These are phyloP conservation scores for Fusarium domesticum DNA, from an alignment of 2,329 filamentous ascomycete genomes.

Conservation along the genomic window DNA sequence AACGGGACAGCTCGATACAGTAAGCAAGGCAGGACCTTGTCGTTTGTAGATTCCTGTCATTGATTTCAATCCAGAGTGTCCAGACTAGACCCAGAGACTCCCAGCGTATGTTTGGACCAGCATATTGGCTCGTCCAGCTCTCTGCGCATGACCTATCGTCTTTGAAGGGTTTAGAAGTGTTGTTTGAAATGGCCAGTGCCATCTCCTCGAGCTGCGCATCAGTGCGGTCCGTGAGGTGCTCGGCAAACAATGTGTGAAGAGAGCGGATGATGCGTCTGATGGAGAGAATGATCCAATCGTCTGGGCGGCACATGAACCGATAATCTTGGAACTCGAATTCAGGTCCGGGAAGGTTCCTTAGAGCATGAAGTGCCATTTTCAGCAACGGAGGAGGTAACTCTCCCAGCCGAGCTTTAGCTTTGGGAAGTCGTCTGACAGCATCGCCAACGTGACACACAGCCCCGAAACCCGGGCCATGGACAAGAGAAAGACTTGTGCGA, in stretches of 20 bases:
- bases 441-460: not conserved
- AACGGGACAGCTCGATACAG: constrained; percentile 33
- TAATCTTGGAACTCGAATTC: constrained; percentile 13
- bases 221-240: constrained; percentile 22
- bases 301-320: constrained; percentile 5
- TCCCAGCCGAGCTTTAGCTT: constrained; percentile 7
- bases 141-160: constrained; percentile 35
- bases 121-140: constrained; percentile 40
- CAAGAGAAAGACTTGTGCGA: constrained; percentile 36
- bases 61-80: constrained; percentile 16
- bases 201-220: constrained; percentile 36
- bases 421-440: not conserved
- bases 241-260: constrained; percentile 33
- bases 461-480: constrained; percentile 19
- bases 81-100: constrained; percentile 43
- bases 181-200: constrained; percentile 36
- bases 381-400: constrained; percentile 14
- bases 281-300: constrained; percentile 35
- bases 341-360: constrained; percentile 8
- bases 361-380: not conserved
- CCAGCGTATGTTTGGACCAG: constrained; percentile 41
- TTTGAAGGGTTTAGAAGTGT: constrained; percentile 36
- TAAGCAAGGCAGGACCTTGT: constrained; percentile 18
- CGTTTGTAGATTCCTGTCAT: constrained; percentile 1
- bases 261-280: constrained; percentile 33